Evolutionary conservation across 208 protist genomes (phyloP), one percentile per base, ranked within the genome.

Genomic region (Acanthamoeba culbertsoni): DNA sequence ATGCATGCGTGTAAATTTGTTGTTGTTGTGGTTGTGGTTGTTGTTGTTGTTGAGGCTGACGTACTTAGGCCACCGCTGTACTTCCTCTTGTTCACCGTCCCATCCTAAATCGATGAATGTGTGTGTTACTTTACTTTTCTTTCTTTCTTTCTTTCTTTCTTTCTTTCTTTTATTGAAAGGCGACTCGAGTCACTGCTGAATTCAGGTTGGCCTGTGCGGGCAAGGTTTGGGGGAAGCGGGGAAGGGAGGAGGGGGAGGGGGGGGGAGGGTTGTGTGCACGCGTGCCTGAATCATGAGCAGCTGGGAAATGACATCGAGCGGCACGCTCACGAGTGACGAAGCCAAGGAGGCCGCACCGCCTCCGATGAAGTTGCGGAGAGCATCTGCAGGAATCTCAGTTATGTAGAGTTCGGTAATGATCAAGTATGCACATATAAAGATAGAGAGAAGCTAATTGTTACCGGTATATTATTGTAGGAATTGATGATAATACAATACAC

Each of bases 291-390:
- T 63, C 45, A 88, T 55, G 18, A 55, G 31, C 6, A 88, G 48
- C 46, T 88, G 79, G 12, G 79, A 88, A 31, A 88, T 63, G 42
- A 88, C 79, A 33, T 88, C 79, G 45, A 88, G 53, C 31, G 79
- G 79, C 16, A 88, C 79, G 23, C 48, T 88, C 35, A 88, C 79
- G 33, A 63, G 18, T 3, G 79, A 88, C 2, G 79, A 88, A 12
- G 48, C 45, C 35, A 88, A 35, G 31, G 79, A 88, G n/a, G 79
- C 79, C 45, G 79, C 45, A 31, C 48, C 51, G 14, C 79, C 79
- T 10, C 79, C 79, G 28, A 88, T 45, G 37, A 88, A 88, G 31
- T 88, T 88, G n/a, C 79, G 79, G 4, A 88, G 53, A 14, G 53
- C 45, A 45, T 88, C 79, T 88, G 26, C 23, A 31, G 7, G 5